phyloP scores from a whole-genome alignment of 108 stramenopile genomes.

The Discostella stelligeroides region DNA sequence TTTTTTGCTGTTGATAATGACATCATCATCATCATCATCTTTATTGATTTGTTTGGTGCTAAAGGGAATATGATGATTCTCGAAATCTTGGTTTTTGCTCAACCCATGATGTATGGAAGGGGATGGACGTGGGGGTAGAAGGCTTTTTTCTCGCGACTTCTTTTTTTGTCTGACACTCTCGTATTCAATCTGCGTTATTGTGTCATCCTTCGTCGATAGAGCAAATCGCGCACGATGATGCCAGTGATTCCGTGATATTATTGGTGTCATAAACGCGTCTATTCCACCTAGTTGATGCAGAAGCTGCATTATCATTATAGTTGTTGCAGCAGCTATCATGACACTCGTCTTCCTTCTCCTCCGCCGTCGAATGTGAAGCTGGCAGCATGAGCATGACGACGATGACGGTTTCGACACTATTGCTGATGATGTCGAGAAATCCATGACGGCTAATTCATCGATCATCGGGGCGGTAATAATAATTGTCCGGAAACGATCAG shows the following conservation, averaged over 20 bases:
- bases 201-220: neutral
- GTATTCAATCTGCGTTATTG: neutral
- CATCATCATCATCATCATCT: neutral
- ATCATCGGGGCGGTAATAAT: neutral
- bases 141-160: neutral
- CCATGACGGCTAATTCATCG: too few relatives aligned
- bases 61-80: neutral
- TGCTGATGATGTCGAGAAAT: too few relatives aligned
- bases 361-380: neutral
- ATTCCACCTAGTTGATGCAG: neutral
- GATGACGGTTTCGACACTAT: neutral
- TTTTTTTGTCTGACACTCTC: neutral
- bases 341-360: neutral
- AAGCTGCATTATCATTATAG: neutral
- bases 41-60: neutral
- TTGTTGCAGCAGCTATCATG: neutral
- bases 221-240: neutral
- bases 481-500: too few relatives aligned
- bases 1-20: neutral
- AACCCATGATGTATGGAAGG: neutral
- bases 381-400: neutral
- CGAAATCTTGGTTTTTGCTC: neutral
- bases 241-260: neutral
- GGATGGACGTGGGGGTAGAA: neutral
- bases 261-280: constrained; percentile 3